phyloP scores from a whole-genome alignment of 129 eudicot genomes.

The Glebionis coronaria region DNA sequence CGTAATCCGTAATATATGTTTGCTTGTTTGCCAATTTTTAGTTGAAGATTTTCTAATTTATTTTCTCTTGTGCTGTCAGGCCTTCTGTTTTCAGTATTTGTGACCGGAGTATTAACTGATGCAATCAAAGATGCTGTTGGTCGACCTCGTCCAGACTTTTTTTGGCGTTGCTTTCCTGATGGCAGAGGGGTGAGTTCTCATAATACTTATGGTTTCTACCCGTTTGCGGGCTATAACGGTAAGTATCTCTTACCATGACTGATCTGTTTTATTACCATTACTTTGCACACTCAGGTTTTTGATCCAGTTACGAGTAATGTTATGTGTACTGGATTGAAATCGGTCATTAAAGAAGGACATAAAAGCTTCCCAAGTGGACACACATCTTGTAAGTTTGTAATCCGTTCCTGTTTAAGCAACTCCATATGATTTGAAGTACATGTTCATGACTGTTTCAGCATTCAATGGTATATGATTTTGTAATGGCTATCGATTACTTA shows the following conservation, averaged over 20 bases:
- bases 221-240: background rate
- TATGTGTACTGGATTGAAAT: constrained; percentile 67
- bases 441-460: background rate
- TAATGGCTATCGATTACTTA: background rate
- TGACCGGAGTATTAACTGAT: constrained; percentile 79
- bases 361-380: constrained; percentile 94
- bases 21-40: constrained; percentile 2
- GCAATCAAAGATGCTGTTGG: constrained; percentile 94
- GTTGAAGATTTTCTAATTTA: background rate
- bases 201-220: constrained; percentile 7
- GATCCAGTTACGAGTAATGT: constrained; percentile 65
- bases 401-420: constrained; percentile 17
- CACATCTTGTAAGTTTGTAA: constrained; percentile 57
- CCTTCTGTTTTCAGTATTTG: constrained; percentile 65
- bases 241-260: constrained; percentile 16
- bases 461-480: background rate
- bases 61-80: constrained; percentile 35
- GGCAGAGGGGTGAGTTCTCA: constrained; percentile 63
- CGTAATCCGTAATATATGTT: background rate
- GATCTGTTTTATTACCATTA: background rate
- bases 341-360: constrained; percentile 88
- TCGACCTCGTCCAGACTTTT: constrained; percentile 92
- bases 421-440: background rate
- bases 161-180: constrained; percentile 89
- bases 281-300: constrained; percentile 45